Percentiles rank a stretch among this genome's conserved stretches.
These are phyloP conservation scores for Puya raimondii DNA, from an alignment of 176 grass and related monocot genomes.

Conservation along the genomic window DNA sequence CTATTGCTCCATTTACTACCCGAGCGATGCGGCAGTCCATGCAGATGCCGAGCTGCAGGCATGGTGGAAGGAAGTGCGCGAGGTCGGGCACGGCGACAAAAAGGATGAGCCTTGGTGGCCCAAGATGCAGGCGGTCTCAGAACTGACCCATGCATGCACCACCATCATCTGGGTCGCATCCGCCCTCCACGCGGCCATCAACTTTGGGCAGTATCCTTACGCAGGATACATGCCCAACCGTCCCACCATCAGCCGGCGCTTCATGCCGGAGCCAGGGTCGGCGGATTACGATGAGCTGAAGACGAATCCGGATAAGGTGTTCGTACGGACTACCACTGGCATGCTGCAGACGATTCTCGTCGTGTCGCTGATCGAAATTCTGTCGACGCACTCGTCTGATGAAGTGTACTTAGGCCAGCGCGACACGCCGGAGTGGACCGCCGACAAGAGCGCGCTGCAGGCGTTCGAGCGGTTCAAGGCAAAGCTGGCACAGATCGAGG, in stretches of 20 bases:
- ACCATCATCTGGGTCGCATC: conserved; percentile 22
- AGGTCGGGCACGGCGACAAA: conserved; percentile 11
- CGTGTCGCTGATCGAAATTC: background rate
- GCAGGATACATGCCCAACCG: conserved; percentile 13
- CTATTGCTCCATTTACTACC: conserved; percentile 6
- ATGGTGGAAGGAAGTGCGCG: conserved; percentile 9
- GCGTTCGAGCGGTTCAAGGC: background rate
- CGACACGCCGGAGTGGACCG: background rate
- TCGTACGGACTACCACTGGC: conserved; percentile 1
- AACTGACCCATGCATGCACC: conserved; percentile 4
- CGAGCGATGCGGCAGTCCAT: background rate
- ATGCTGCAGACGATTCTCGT: background rate
- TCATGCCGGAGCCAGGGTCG: conserved; percentile 1
- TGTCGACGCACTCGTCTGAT: background rate
- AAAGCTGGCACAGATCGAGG: background rate
- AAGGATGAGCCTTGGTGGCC: conserved; percentile 11
- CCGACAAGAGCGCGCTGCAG: background rate
- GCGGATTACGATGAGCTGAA: conserved; percentile 8
- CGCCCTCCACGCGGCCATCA: conserved; percentile 20
- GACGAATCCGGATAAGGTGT: conserved; percentile 7
- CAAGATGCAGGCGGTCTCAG: background rate
- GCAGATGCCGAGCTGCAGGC: background rate
- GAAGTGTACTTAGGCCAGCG: background rate
- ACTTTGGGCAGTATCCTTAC: conserved; percentile 26
- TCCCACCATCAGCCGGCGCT: conserved; percentile 10